Base-by-base conservation (phyloP, 345 rosid genomes). In the Salix brachista region DNA sequence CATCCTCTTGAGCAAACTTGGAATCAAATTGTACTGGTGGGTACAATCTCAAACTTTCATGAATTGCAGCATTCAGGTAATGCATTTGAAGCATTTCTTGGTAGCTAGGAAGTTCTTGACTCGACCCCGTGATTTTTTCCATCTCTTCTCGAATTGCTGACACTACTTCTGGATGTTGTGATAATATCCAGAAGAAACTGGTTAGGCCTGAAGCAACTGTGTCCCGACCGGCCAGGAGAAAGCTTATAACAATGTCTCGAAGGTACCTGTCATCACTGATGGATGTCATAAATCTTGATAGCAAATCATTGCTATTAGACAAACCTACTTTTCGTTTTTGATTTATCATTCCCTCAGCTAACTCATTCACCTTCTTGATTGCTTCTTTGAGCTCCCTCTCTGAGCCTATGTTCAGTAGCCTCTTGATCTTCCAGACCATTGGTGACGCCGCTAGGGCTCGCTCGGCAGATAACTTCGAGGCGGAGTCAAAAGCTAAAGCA, bases 1-100 rank as follows among this genome's bases (percentile, higher is more conserved):
- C 94, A 37, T 90, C 91, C 2, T 78, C 77, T 4, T 34, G 41
- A 1, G 90, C 84, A 76, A 84, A 85, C 72, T 90, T 91, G 32
- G 91, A 87, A 66, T 91, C 97, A 65, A 85, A 86, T 48, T 85
- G 90, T 1, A 91, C 90, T 1, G 97, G 92, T 7, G 97, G 94
- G 65, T 82, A 89, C 17, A 91, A 75, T 65, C 93, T 84, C 84
- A 91, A 61, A 14, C 85, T 75, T 68, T 91, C 96, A 17, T 85
- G 80, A 0, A 91, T 67, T 30, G 89, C 80, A 12, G 96, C 93
- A n/a, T 91, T 86, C 54, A 89, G 80, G 39, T 82, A 87, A 13
- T 81, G 83, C 89, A 89, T 83, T 39, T 83, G 74, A 46, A 79
- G 77, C 39, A 88, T 69, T 71, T 89, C 83, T 61, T 75, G 80